Evolutionary conservation across 768 basidiomycete species (phyloP), one percentile per base, ranked within the genome.

Genomic region (Panus rudis): DNA sequence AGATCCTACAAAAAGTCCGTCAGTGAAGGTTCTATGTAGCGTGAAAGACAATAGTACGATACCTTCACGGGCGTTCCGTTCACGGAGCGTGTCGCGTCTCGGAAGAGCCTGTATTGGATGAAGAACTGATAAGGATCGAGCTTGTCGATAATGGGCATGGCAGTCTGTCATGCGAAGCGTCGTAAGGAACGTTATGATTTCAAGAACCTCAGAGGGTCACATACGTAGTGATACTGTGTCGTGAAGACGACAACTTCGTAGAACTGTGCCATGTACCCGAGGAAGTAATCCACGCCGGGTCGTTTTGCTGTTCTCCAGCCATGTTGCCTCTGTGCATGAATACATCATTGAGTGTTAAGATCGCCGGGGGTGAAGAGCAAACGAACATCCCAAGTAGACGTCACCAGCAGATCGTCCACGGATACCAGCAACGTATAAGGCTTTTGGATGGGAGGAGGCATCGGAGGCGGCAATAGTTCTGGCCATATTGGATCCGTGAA

Each of bases 281-380:
- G 72, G 76, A 99, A 99, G 66, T 99, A 98, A 59, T 99, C 96
- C 13, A 92, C 88, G 4, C 96, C 96, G 1, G 96, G 94, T 25
- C 96, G 81, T 66, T 98, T 99, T 4, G 93, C 94, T 3, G 94
- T 97, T 51, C 91, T 73, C 94, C 96, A 99, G 40, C 96, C 96
- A 55, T 89, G 74, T 66, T 89, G 78, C 42, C 93, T 80, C 92
- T 96, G 33, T 10, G 47, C 25, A 32, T 16, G 39, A 25, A 14
- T 28, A 5, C 10, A 26, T 7, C 16, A 37, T 26, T 4, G 8
- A 16, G n/a, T 33, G 4, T n/a, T 19, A 10, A 28, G 16, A 35
- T 37, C 21, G 6, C 19, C 13, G 16, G n/a, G 37, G 24, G 12
- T 14, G 14, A 31, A 13, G 16, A 17, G n/a, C 17, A n/a, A n/a